These are phyloP conservation scores for Phtheirospermum japonicum DNA, from an alignment of 257 asterid species.

Conservation along the genomic window DNA sequence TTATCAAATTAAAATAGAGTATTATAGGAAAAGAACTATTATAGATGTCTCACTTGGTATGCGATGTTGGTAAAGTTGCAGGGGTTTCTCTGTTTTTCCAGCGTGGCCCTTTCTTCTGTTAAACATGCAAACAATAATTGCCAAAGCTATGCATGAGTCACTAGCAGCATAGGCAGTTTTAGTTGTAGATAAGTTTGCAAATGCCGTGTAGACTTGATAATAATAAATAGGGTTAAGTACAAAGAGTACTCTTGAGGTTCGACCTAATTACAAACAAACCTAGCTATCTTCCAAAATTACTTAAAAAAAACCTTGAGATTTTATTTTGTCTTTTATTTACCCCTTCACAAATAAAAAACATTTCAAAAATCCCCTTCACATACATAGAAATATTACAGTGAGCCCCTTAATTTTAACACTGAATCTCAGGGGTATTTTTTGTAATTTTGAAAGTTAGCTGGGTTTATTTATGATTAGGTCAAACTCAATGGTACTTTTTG, in stretches of 20 bases:
- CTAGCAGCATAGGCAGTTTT: background rate
- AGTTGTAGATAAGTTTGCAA: background rate
- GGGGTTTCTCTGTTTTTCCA: conserved; percentile 73
- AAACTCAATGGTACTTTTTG: background rate
- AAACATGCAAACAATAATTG: conserved; percentile 23
- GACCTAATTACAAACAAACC: no score
- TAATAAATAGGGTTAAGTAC: background rate
- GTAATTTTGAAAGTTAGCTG: no score
- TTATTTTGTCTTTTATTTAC: no score
- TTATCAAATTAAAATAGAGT: conserved; percentile 14
- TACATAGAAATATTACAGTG: no score
- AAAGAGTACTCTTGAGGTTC: no score
- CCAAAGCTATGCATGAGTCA: background rate
- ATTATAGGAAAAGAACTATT: conserved; percentile 20
- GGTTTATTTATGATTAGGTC: background rate
- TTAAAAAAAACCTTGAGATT: no score
- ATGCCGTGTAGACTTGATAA: background rate
- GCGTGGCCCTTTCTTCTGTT: conserved; percentile 73
- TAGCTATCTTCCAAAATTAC: no score
- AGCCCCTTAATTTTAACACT: no score
- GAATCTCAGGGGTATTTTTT: no score
- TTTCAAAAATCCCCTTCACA: no score
- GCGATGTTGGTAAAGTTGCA: conserved; percentile 56
- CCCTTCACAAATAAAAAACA: no score
- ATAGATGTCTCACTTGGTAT: conserved; percentile 67